Conservation (phyloP, 2,329 filamentous ascomycete species). For the Colletotrichum gigasporum region DNA sequence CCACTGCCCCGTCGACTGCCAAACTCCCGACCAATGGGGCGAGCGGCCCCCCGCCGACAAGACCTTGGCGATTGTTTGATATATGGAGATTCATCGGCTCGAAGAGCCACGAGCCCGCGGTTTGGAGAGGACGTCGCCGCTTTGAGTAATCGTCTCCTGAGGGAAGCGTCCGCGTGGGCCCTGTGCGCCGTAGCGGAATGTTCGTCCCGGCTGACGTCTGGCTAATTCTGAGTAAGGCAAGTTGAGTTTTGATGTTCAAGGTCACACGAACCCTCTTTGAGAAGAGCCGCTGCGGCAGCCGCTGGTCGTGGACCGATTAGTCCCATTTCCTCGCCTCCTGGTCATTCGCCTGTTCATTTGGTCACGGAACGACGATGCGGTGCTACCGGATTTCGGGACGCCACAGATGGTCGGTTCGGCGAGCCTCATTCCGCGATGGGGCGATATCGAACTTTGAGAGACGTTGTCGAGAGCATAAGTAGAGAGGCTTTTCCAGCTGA, state of each 20-base stretch:
- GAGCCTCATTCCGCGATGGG: slow-evolving; percentile 18
- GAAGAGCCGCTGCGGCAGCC: background rate
- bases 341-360: background rate
- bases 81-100: slow-evolving; percentile 1
- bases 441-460: background rate
- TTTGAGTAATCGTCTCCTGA: background rate
- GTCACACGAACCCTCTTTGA: background rate
- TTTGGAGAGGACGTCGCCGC: background rate
- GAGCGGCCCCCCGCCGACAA: slow-evolving; percentile 1
- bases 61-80: slow-evolving; percentile 19
- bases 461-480: slow-evolving; percentile 4
- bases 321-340: background rate
- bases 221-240: background rate
- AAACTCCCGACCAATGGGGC: background rate
- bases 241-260: background rate
- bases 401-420: background rate
- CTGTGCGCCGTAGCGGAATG: background rate
- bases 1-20: background rate
- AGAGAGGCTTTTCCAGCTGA: background rate
- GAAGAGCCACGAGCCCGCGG: background rate
- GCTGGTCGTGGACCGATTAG: background rate
- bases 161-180: background rate
- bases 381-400: background rate
- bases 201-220: background rate
- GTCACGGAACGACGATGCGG: slow-evolving; percentile 1